A percentile compares a stretch with the other conserved stretches of the same genome.
phyloP scores from a whole-genome alignment of 2,329 filamentous ascomycete genomes.

The Plectosphaerella sp. region DNA sequence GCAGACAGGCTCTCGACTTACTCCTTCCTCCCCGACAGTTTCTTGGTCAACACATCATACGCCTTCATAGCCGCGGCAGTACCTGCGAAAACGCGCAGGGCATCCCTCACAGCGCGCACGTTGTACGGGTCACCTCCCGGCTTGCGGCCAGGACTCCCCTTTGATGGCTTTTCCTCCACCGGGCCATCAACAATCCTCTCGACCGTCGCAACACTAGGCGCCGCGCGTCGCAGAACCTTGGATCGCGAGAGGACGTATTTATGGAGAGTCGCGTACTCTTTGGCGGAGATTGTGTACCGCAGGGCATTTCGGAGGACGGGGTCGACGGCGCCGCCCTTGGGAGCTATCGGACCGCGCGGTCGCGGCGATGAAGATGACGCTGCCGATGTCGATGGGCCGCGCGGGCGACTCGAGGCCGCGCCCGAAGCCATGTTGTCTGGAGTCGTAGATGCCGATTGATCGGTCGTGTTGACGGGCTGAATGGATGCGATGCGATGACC shows the following conservation, averaged over 20 bases:
- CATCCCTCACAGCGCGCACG: constrained; percentile 64
- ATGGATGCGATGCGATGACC: constrained; percentile 1
- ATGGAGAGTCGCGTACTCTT: constrained; percentile 82
- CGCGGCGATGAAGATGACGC: constrained; percentile 10
- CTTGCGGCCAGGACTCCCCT: constrained; percentile 9
- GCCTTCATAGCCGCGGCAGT: constrained; percentile 61
- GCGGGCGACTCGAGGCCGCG: background rate
- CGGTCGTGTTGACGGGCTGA: too few relatives aligned
- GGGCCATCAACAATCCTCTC: constrained; percentile 36
- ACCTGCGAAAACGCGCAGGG: constrained; percentile 64
- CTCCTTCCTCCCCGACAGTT: constrained; percentile 41
- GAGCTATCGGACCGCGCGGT: constrained; percentile 3
- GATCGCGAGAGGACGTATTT: constrained; percentile 76
- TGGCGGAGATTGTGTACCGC: constrained; percentile 78
- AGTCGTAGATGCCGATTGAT: background rate
- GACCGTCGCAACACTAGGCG: constrained; percentile 52
- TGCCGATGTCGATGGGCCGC: constrained; percentile 5
- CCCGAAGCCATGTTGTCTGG: background rate
- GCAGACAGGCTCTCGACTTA: constrained; percentile 24
- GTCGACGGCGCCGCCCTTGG: constrained; percentile 35
- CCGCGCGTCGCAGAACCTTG: constrained; percentile 47
- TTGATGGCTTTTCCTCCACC: constrained; percentile 19
- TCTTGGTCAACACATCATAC: constrained; percentile 48
- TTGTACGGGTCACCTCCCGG: constrained; percentile 59
- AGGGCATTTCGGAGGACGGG: constrained; percentile 80